Conservation (phyloP, 2,329 filamentous ascomycete species). For the Fusarium protoensiforme region DNA sequence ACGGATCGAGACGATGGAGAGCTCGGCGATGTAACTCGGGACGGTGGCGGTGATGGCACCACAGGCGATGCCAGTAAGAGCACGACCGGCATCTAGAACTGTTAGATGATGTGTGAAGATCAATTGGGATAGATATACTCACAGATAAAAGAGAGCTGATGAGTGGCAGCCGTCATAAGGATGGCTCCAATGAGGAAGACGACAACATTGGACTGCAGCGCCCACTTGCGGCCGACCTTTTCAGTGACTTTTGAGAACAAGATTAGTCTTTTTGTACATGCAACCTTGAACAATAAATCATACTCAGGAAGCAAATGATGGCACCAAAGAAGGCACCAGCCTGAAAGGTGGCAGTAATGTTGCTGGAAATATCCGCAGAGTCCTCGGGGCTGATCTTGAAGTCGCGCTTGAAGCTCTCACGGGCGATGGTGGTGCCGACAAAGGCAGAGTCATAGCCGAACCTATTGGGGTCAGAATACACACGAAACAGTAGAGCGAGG, state of each 20-base stretch:
- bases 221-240: conserved; percentile 61
- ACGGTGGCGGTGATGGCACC: conserved; percentile 69
- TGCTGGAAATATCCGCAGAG: conserved; percentile 48
- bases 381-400: conserved; percentile 46
- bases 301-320: conserved; percentile 57
- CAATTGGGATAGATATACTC: not conserved
- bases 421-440: conserved; percentile 64
- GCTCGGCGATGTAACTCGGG: conserved; percentile 72
- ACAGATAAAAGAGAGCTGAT: conserved; percentile 58
- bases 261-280: not conserved
- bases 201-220: conserved; percentile 57
- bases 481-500: fast-evolving
- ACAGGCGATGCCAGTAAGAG: conserved; percentile 67
- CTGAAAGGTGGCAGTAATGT: conserved; percentile 60
- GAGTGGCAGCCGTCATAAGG: conserved; percentile 54
- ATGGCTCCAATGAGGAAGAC: conserved; percentile 58
- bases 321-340: conserved; percentile 66
- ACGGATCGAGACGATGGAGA: conserved; percentile 67
- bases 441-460: conserved; percentile 67
- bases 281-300: not conserved
- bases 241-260: conserved; percentile 53
- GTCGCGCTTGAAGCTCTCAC: conserved; percentile 58
- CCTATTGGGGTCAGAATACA: conserved; percentile 41
- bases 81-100: conserved; percentile 64
- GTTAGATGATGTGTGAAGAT: not conserved